Evolutionary conservation across 495 filamentous ascomycete species (phyloP), one percentile per base, ranked within the genome.

Genomic region (Aspergillus cristatus): DNA sequence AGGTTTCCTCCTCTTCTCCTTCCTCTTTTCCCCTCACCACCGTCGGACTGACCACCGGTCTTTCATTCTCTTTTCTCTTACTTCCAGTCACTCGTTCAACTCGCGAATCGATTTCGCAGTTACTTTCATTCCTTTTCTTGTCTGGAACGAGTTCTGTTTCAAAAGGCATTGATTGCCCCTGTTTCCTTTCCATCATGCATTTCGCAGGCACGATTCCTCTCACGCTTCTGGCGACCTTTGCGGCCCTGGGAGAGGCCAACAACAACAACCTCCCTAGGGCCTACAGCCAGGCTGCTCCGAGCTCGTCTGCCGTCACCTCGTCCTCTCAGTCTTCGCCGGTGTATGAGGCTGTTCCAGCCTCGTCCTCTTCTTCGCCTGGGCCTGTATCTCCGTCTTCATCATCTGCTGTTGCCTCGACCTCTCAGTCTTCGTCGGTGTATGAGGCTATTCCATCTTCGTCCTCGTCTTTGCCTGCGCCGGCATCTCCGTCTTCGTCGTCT

Each of bases 91-190:
- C 45, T 71, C 63, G 46, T 67, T 70, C 55, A 37, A 14, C 33
- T 34, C 38, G 66, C 66, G 67, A 67, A 71, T 71, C 46, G 63
- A 68, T 46, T 71, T 72, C 67, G 67, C 63, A 41, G 37, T 51
- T 32, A 50, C 51, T 26, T 38, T 56, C 54, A 34, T 46, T 51
- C 8, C 20, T 24, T 24, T 24, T 24, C 20, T 24, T n/a, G n/a
- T n/a, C n/a, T n/a, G n/a, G n/a, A n/a, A n/a, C n/a, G n/a, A 26
- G 28, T 30, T 30, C 20, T 30, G 28, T 26, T 46, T 15, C 11
- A 37, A 37, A 30, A 50, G 45, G 53, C 49, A 55, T 53, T 51
- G 55, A 60, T 44, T 51, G 45, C 53, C 51, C 14, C 32, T 33
- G 35, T 16, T 34, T 26, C 26, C 18, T 34, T 15, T 26, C 28